These are phyloP conservation scores for Aspergillus heteromorphus DNA, from an alignment of 495 filamentous ascomycete species.

Conservation along the genomic window DNA sequence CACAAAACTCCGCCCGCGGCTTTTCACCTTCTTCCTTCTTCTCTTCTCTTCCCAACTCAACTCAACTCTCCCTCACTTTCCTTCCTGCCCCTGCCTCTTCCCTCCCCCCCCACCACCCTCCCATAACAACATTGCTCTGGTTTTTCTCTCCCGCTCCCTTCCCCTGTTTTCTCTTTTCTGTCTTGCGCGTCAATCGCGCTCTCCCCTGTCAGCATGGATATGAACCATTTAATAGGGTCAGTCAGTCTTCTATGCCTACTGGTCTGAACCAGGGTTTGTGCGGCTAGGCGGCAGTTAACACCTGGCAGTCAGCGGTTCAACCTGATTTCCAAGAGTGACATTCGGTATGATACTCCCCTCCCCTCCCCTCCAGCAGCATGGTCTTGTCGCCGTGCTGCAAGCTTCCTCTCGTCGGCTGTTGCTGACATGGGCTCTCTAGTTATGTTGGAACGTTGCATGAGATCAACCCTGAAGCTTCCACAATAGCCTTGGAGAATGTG, in stretches of 20 bases:
- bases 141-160: slow-evolving; percentile 1
- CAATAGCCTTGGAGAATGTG: slow-evolving; percentile 94
- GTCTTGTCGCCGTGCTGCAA: background rate
- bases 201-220: slow-evolving; percentile 42
- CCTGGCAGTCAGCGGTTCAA: slow-evolving; percentile 47
- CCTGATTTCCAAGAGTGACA: slow-evolving; percentile 94
- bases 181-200: slow-evolving; percentile 30
- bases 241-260: slow-evolving; percentile 33
- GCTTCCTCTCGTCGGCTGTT: background rate
- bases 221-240: slow-evolving; percentile 52
- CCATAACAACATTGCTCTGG: background rate
- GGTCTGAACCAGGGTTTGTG: slow-evolving; percentile 35
- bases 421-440: slow-evolving; percentile 43
- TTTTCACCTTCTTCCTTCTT: slow-evolving; percentile 9
- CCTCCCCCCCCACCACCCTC: slow-evolving; percentile 1
- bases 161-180: slow-evolving; percentile 11
- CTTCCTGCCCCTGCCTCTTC: slow-evolving; percentile 5
- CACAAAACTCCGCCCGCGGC: slow-evolving; percentile 29
- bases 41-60: slow-evolving; percentile 13
- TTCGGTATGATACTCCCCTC: slow-evolving; percentile 58
- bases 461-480: slow-evolving; percentile 95
- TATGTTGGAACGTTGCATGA: slow-evolving; percentile 95
- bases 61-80: slow-evolving; percentile 14
- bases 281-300: slow-evolving; percentile 43
- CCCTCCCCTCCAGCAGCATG: background rate